Percentiles rank a stretch among this genome's conserved stretches.
These are phyloP conservation scores for Mycena floridula DNA, from an alignment of 768 basidiomycete genomes.

Conservation along the genomic window DNA sequence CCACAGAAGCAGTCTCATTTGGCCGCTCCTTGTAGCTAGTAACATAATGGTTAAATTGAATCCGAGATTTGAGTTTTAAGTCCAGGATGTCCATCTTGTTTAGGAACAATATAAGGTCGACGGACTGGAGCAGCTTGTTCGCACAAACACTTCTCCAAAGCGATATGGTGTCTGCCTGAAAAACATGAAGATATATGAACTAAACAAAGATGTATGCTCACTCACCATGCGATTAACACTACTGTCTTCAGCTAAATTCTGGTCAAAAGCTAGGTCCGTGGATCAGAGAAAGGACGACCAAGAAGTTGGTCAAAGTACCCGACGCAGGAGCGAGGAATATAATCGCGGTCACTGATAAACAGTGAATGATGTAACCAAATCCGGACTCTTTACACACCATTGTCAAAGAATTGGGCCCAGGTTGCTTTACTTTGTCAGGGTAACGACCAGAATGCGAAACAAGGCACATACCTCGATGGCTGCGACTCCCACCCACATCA, in stretches of 20 bases:
- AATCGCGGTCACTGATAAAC: conserved; percentile 45
- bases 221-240: conserved; percentile 54
- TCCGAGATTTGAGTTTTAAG: conserved; percentile 43
- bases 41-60: conserved; percentile 49
- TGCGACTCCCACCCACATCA: conserved; percentile 58
- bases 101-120: conserved; percentile 54
- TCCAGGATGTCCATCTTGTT: conserved; percentile 61
- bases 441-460: conserved; percentile 1
- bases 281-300: conserved; percentile 6
- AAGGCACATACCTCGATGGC: conserved; percentile 41
- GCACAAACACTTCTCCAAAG: conserved; percentile 57
- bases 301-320: conserved; percentile 6
- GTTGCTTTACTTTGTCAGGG: conserved; percentile 31
- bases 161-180: conserved; percentile 47
- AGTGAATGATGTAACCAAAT: conserved; percentile 3
- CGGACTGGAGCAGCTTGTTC: conserved; percentile 46
- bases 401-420: conserved; percentile 69
- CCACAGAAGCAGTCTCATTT: conserved; percentile 45
- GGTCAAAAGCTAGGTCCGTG: conserved; percentile 61
- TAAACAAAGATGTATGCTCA: conserved; percentile 5
- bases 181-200: not conserved
- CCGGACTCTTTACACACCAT: conserved; percentile 32
- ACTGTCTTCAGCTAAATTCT: conserved; percentile 53
- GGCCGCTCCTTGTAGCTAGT: conserved; percentile 45
- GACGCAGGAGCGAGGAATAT: conserved; percentile 64